Base-by-base conservation (phyloP, 1,284 basidiomycete species). In the Neolentinus lepideus region DNA sequence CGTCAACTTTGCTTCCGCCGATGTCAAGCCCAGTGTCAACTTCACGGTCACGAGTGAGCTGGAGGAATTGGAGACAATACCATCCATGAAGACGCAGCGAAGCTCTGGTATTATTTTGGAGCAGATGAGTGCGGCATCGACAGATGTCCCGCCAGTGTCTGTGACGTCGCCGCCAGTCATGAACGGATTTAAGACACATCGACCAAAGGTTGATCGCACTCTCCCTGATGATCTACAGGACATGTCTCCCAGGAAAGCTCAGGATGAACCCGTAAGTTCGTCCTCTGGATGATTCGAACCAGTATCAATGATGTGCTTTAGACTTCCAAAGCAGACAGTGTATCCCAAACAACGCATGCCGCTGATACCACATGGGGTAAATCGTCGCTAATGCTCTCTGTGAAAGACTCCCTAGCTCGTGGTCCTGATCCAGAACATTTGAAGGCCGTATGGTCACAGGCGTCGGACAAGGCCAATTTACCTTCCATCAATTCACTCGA, bases 391-490 rank as follows among this genome's bases (percentile, higher is more conserved):
- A 77, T 69, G 57, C 73, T 83, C 62, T 51, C 76, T n/a, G 63
- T 77, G 47, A 89, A 88, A 65, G 87, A 89, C 35, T 80, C 81
- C 4, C 76, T 82, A 22, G 76, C 81, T 53, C 74, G 85, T 56
- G 76, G 75, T 51, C 85, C 87, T 16, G 88, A 90, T 67, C 84
- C 85, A 19, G 89, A 91, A 62, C 86, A 86, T 62, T 71, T 92
- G 54, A 91, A 88, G 67, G 85, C 88, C 29, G 81, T 92, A 10
- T 92, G 90, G 90, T 87, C 86, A n/a, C 84, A 88, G 64, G 76
- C 83, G 9, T 77, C 88, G 1, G 81, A 84, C 62, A 84, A 86
- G 65, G 74, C 81, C 11, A 77, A 77, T 53, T 66, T 79, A 14
- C 80, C 83, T 48, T 72, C 80, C 9, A 75, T 87, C n/a, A 92